These are phyloP conservation scores for Styphnolobium japonicum DNA, from an alignment of 306 rosid species.

Conservation along the genomic window DNA sequence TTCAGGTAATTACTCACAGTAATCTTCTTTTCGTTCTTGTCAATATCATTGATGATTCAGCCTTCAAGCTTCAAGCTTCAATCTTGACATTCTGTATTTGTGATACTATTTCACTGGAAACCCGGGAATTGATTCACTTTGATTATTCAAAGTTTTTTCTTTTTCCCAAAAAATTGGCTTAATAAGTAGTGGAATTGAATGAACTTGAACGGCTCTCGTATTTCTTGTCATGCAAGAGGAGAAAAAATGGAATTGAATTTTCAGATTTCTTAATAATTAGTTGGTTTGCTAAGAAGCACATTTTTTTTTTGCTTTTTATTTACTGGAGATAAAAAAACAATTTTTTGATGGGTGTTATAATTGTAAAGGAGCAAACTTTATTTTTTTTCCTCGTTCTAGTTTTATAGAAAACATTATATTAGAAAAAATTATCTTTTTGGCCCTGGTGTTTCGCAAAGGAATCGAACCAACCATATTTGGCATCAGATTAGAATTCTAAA, in stretches of 20 bases:
- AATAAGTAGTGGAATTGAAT: neutral
- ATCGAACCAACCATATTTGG: neutral
- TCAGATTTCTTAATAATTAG: neutral
- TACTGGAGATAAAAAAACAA: neutral
- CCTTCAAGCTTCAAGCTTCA: neutral
- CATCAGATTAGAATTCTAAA: slow-evolving; percentile 26
- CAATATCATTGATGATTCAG: neutral
- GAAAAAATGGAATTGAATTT: neutral
- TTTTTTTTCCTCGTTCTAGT: neutral
- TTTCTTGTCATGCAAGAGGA: neutral
- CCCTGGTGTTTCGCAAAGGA: neutral
- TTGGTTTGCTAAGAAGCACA: neutral
- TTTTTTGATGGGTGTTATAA: neutral
- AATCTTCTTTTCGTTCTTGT: neutral
- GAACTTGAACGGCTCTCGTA: no score
- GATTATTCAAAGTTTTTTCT: neutral
- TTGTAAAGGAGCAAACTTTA: neutral
- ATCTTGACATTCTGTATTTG: neutral
- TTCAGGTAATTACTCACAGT: slow-evolving; percentile 55
- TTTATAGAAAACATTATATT: neutral
- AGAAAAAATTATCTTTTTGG: neutral
- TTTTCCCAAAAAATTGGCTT: neutral
- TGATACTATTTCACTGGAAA: neutral
- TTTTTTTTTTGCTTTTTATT: neutral
- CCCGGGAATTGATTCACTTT: neutral